These are phyloP conservation scores for Erythrobasidium hasegawianum DNA, from an alignment of 1,284 basidiomycete species.

Conservation along the genomic window DNA sequence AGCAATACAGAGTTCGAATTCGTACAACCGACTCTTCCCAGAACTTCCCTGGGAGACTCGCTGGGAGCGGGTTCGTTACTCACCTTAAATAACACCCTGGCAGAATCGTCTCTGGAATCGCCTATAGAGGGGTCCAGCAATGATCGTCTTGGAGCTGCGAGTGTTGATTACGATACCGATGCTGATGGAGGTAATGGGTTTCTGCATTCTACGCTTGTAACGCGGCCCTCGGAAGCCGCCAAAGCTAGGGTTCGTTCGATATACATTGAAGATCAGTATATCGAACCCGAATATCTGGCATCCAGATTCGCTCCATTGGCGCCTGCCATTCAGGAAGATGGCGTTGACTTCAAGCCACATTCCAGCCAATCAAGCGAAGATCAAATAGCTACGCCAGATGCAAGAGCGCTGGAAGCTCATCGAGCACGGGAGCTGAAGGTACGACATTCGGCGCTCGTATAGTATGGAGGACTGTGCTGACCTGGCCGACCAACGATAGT, in stretches of 20 bases:
- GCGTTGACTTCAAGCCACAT: neutral
- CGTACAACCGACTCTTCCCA: constrained; percentile 1
- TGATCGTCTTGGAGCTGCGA: neutral
- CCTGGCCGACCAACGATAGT: no score
- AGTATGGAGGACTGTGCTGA: no score
- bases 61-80: no score
- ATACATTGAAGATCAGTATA: neutral
- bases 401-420: constrained; percentile 10
- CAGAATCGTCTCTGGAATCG: no score
- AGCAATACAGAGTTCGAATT: constrained; percentile 23
- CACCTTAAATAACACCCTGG: no score
- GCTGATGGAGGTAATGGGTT: neutral
- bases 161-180: neutral
- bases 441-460: no score
- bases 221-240: constrained; percentile 3
- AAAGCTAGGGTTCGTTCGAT: constrained; percentile 26
- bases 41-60: no score
- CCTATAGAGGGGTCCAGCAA: no score
- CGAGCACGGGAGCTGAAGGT: constrained; percentile 25
- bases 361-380: neutral
- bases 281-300: neutral
- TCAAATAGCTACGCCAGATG: neutral
- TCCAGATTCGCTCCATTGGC: no score
- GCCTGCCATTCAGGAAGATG: neutral
- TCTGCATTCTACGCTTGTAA: neutral